Evolutionary conservation across 208 protist species (phyloP).

Genomic region (Balamuthia mandrillaris): DNA sequence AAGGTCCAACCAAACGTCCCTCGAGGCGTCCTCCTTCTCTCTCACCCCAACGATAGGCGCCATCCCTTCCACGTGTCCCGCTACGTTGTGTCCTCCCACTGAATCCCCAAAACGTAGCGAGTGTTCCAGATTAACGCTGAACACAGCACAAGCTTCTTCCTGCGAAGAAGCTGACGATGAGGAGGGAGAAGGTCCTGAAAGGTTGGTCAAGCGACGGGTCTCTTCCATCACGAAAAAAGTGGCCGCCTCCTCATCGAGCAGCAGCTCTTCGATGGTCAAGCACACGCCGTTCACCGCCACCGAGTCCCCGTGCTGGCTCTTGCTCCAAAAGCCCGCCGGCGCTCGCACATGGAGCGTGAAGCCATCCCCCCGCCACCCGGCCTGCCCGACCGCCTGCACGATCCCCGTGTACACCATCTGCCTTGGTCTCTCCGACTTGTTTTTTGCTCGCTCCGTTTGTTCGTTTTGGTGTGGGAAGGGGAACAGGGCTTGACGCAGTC

Average conservation of each 20-base stretch:
- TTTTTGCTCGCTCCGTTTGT: too few species aligned
- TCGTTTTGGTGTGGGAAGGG: too few species aligned
- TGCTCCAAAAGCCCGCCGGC: conserved; percentile 45
- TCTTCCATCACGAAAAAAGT: conserved; percentile 45
- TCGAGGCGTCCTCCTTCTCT: conserved; percentile 6
- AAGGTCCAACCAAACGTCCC: conserved; percentile 39
- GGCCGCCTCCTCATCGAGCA: conserved; percentile 39
- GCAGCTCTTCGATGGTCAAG: conserved; percentile 37
- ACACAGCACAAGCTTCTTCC: background rate
- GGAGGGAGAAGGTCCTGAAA: background rate
- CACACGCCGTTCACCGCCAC: conserved; percentile 49
- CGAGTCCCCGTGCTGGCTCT: conserved; percentile 35
- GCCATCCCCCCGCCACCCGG: background rate
- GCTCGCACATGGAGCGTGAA: background rate
- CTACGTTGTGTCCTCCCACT: conserved; percentile 45
- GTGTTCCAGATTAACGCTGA: conserved; percentile 41
- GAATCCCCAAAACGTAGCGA: background rate
- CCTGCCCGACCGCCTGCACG: conserved; percentile 15
- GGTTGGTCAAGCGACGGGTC: conserved; percentile 29
- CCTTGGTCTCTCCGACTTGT: too few species aligned
- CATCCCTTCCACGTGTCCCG: conserved; percentile 41
- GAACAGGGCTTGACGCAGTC: too few species aligned
- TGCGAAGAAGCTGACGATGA: background rate
- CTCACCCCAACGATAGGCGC: background rate
- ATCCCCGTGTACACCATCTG: conserved; percentile 49